Percentiles rank a stretch among this genome's conserved stretches.
Evolutionary conservation across 2,329 filamentous ascomycete species (phyloP).

Genomic region (Bipolaris sorokiniana): DNA sequence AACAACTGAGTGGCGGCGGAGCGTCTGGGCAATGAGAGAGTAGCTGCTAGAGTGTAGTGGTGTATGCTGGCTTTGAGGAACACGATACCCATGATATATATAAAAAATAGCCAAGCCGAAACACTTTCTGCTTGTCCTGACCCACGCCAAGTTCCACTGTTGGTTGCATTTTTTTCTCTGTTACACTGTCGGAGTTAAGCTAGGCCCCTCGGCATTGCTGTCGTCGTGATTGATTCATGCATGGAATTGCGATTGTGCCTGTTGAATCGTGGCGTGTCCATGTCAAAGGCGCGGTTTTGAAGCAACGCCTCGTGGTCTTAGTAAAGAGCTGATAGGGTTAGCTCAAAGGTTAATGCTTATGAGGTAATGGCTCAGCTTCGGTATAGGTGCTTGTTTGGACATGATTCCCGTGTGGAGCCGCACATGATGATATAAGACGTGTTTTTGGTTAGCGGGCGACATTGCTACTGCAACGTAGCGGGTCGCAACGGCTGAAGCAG

Average conservation of each 20-base stretch:
- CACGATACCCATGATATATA: not conserved
- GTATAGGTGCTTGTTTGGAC: conserved; percentile 11
- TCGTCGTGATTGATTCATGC: not conserved
- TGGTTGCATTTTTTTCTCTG: not conserved
- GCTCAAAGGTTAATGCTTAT: conserved; percentile 3
- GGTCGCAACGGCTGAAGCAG: not conserved
- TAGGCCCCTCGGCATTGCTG: not conserved
- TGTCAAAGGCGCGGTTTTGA: not conserved
- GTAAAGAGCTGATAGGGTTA: not conserved
- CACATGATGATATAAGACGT: conserved; percentile 11
- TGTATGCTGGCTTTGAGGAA: not conserved
- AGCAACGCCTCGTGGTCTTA: not conserved
- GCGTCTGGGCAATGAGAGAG: not conserved
- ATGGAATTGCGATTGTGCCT: not conserved
- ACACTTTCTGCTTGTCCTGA: not conserved
- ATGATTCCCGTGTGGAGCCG: conserved; percentile 4
- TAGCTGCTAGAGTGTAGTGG: not conserved
- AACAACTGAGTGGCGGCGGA: not conserved
- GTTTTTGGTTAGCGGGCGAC: conserved; percentile 3
- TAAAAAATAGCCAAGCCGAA: not conserved
- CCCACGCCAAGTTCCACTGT: not conserved
- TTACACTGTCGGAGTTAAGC: not conserved
- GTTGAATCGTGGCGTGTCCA: not conserved
- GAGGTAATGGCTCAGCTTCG: conserved; percentile 7
- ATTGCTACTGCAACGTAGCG: not conserved